Evolutionary conservation across 2,329 filamentous ascomycete genomes (phyloP).

Genomic region (Bipolaris oryzae): DNA sequence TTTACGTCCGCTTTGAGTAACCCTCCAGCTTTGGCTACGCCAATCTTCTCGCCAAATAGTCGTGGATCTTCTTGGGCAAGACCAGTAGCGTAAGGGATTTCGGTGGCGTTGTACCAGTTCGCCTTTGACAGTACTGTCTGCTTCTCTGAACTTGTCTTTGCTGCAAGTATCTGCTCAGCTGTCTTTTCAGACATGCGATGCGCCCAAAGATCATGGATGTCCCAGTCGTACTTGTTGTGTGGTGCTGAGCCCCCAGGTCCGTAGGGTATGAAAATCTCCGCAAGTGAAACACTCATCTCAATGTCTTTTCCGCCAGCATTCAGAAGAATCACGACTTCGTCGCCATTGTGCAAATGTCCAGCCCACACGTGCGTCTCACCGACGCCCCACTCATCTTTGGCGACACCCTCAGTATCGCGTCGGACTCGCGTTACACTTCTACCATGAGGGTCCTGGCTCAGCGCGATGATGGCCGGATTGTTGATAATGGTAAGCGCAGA

Average conservation of each 20-base stretch:
- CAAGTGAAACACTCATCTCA: slow-evolving; percentile 29
- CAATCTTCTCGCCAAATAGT: slow-evolving; percentile 33
- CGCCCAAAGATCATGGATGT: slow-evolving; percentile 33
- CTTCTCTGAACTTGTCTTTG: slow-evolving; percentile 12
- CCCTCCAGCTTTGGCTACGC: slow-evolving; percentile 28
- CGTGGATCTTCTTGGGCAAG: slow-evolving; percentile 24
- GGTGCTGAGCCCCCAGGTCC: slow-evolving; percentile 33
- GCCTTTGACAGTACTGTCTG: slow-evolving; percentile 22
- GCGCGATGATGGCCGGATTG: slow-evolving; percentile 41
- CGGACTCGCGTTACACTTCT: slow-evolving; percentile 30
- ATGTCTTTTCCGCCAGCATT: slow-evolving; percentile 28
- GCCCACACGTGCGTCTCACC: slow-evolving; percentile 36
- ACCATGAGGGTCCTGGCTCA: slow-evolving; percentile 34
- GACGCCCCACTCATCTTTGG: slow-evolving; percentile 31
- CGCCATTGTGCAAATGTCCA: slow-evolving; percentile 29
- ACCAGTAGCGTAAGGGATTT: slow-evolving; percentile 27
- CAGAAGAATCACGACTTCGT: slow-evolving; percentile 29
- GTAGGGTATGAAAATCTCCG: slow-evolving; percentile 33
- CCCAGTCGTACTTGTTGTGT: slow-evolving; percentile 32
- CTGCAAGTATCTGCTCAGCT: slow-evolving; percentile 22
- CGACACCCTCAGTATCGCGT: slow-evolving; percentile 22
- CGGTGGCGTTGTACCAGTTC: slow-evolving; percentile 33
- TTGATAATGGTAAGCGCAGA: slow-evolving; percentile 50
- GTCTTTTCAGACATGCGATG: slow-evolving; percentile 27
- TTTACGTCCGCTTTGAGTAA: slow-evolving; percentile 24